A percentile compares a stretch with the other conserved stretches of the same genome.
phyloP scores from a whole-genome alignment of 257 asterid species.

The Verbascum thapsus region DNA sequence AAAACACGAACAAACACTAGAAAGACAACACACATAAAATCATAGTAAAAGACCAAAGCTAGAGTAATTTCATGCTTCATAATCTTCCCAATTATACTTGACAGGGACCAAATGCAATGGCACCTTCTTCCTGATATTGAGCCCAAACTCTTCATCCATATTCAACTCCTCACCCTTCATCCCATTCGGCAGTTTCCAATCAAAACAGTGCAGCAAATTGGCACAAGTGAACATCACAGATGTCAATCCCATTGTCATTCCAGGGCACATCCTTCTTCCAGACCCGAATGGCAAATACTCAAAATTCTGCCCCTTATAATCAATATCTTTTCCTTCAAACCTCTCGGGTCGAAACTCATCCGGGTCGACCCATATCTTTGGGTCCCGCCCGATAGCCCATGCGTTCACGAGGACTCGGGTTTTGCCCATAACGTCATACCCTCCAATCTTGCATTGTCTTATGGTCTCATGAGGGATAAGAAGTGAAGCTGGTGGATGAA shows the following conservation, averaged over 20 bases:
- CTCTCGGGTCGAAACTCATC: constrained; percentile 21
- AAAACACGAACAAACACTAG: too few relatives aligned
- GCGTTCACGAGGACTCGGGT: constrained; percentile 18
- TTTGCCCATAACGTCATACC: constrained; percentile 7
- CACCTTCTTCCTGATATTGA: constrained; percentile 7
- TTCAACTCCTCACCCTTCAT: constrained; percentile 14
- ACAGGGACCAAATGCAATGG: constrained; percentile 10
- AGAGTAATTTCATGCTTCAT: background rate
- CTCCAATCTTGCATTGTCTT: constrained; percentile 21
- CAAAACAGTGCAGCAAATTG: constrained; percentile 18
- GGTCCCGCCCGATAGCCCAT: constrained; percentile 25
- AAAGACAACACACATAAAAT: too few relatives aligned
- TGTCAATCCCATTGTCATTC: background rate
- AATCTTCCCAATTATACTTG: constrained; percentile 18
- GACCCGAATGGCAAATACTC: constrained; percentile 24
- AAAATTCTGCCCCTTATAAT: constrained; percentile 14
- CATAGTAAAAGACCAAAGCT: background rate
- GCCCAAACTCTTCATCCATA: constrained; percentile 23
- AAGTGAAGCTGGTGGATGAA: constrained; percentile 17
- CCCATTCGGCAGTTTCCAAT: constrained; percentile 20
- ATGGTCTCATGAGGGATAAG: constrained; percentile 18
- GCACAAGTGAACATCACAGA: background rate
- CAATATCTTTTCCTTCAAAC: constrained; percentile 1
- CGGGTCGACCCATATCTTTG: constrained; percentile 23
- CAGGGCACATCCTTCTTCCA: constrained; percentile 19